Percentiles rank a stretch among this genome's conserved stretches.
Conservation (phyloP, 345 rosid genomes). For the Bruguiera parviflora region DNA sequence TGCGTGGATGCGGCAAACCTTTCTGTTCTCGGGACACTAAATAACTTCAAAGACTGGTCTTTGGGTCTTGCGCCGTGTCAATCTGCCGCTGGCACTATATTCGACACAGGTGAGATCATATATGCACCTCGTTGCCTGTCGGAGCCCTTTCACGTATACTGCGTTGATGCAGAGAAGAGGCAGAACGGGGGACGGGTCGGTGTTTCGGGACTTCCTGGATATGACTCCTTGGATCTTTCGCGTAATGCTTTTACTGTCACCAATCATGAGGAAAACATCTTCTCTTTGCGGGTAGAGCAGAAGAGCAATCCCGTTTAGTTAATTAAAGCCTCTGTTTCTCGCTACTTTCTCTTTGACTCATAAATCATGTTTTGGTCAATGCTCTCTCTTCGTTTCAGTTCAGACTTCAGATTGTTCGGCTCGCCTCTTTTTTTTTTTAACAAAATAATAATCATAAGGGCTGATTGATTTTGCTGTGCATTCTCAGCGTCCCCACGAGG, state of each 20-base stretch:
- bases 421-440: no score
- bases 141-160: not conserved
- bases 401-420: no score
- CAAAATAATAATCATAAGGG: no score
- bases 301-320: no score
- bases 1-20: not conserved
- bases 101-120: slow-evolving; percentile 14
- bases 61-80: not conserved
- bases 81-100: slow-evolving; percentile 10
- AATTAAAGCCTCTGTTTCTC: no score
- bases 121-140: slow-evolving; percentile 15
- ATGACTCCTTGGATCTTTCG: slow-evolving; percentile 8
- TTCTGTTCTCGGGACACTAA: slow-evolving; percentile 9
- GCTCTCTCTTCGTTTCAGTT: no score
- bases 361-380: no score
- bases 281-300: no score
- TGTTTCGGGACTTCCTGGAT: slow-evolving; percentile 11
- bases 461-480: no score
- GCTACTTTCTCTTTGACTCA: no score
- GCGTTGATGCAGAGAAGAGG: not conserved
- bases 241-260: slow-evolving; percentile 1
- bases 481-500: no score
- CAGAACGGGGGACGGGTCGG: not conserved
- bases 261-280: no score
- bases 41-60: not conserved